phyloP scores from a whole-genome alignment of 768 basidiomycete species.

The Rhizopogon vulgaris region DNA sequence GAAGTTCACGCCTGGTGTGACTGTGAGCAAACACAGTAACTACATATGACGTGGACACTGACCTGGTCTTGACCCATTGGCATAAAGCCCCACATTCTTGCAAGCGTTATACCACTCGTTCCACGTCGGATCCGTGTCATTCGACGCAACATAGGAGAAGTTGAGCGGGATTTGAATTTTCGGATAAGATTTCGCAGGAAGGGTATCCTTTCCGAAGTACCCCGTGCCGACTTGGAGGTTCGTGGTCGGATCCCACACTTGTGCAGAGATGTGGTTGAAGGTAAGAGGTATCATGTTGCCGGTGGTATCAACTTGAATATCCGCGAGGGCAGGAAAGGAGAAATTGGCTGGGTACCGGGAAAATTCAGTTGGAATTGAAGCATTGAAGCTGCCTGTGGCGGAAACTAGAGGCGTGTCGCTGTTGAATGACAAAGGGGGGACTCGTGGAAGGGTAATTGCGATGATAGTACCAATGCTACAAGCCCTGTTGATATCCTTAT shows the following conservation, averaged over 20 bases:
- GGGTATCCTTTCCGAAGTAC: slow-evolving; percentile 45
- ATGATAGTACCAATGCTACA: slow-evolving; percentile 61
- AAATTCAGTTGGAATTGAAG: slow-evolving; percentile 56
- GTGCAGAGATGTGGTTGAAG: slow-evolving; percentile 60
- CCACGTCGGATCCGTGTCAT: slow-evolving; percentile 83
- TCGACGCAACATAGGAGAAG: slow-evolving; percentile 77
- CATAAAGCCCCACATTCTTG: slow-evolving; percentile 47
- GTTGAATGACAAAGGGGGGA: slow-evolving; percentile 66
- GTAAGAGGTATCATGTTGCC: slow-evolving; percentile 73
- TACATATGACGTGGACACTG: slow-evolving; percentile 21
- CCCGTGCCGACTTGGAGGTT: slow-evolving; percentile 62
- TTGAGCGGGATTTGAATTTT: slow-evolving; percentile 69
- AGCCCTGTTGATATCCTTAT: slow-evolving; percentile 2
- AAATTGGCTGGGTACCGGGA: slow-evolving; percentile 82
- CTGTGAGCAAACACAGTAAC: slow-evolving; percentile 1
- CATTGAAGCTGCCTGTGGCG: slow-evolving; percentile 55
- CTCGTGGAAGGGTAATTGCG: slow-evolving; percentile 78
- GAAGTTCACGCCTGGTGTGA: slow-evolving; percentile 46
- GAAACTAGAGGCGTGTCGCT: slow-evolving; percentile 45
- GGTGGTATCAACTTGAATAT: slow-evolving; percentile 71
- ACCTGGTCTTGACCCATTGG: slow-evolving; percentile 54
- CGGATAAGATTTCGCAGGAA: slow-evolving; percentile 65
- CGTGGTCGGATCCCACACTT: slow-evolving; percentile 66
- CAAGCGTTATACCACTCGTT: slow-evolving; percentile 73
- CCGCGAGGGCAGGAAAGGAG: slow-evolving; percentile 73